Evolutionary conservation across 2,329 filamentous ascomycete species (phyloP).

Genomic region (Plenodomus lindquistii): DNA sequence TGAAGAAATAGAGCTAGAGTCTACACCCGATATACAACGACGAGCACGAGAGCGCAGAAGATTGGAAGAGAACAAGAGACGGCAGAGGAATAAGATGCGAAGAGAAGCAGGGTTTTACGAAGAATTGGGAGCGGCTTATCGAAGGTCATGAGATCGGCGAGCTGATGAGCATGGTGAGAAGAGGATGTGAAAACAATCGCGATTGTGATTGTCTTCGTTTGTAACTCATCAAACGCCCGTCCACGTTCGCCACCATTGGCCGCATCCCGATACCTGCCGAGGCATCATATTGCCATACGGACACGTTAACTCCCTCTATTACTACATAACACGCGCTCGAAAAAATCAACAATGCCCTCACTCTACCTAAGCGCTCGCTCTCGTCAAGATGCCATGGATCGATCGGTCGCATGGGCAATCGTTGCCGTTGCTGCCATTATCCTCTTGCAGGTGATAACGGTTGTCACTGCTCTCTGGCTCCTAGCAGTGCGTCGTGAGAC

Average conservation of each 20-base stretch:
- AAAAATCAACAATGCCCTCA: neutral
- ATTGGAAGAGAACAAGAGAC: neutral
- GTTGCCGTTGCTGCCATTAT: constrained; percentile 5
- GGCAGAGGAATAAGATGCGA: neutral
- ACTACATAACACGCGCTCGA: neutral
- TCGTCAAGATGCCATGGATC: constrained; percentile 1
- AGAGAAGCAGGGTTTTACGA: neutral
- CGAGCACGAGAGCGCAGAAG: neutral
- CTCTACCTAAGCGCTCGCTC: neutral
- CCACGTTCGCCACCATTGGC: too few relatives aligned
- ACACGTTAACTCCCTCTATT: neutral
- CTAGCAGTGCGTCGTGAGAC: constrained; percentile 11
- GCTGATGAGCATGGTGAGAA: too few relatives aligned
- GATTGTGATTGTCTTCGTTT: too few relatives aligned
- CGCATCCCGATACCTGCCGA: neutral
- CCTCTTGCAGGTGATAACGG: constrained; percentile 2
- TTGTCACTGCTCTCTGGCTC: constrained; percentile 1
- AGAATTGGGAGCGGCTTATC: neutral
- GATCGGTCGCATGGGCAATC: constrained; percentile 5
- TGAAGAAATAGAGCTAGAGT: neutral
- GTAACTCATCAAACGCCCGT: too few relatives aligned
- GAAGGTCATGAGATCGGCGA: neutral
- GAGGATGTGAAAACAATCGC: too few relatives aligned
- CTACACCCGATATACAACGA: neutral
- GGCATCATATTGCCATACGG: too few relatives aligned